Conservation (phyloP, 1,139 yeast genomes). For the Debaryomycetaceae sp. region DNA sequence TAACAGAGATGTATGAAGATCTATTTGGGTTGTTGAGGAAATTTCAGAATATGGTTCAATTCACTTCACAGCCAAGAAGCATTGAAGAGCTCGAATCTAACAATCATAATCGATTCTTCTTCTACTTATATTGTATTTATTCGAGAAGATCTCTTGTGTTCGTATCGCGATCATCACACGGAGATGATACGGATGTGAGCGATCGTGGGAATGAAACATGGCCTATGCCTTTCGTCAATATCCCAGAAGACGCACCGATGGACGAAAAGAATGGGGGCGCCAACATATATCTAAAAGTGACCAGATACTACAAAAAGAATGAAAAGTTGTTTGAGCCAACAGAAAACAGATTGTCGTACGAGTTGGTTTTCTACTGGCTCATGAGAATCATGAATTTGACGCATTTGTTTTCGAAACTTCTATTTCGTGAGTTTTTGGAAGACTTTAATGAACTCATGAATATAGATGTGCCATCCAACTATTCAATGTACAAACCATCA, state of each 20-base stretch:
- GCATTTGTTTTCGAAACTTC: constrained; percentile 22
- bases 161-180: background rate
- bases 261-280: background rate
- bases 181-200: background rate
- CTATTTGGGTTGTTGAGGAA: background rate
- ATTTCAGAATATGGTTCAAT: background rate
- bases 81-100: background rate
- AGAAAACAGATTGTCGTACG: constrained; percentile 8
- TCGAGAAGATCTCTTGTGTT: background rate
- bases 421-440: constrained; percentile 20
- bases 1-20: background rate
- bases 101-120: background rate
- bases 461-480: constrained; percentile 4
- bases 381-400: constrained; percentile 20
- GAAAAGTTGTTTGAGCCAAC: constrained; percentile 12
- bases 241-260: background rate
- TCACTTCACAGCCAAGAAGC: background rate
- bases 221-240: background rate
- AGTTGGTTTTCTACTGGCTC: constrained; percentile 20
- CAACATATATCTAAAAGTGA: constrained; percentile 14
- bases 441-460: constrained; percentile 18
- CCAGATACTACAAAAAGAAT: constrained; percentile 21
- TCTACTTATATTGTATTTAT: background rate
- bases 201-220: background rate
- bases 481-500: constrained; percentile 2